Evolutionary conservation across 2,329 filamentous ascomycete genomes (phyloP).

Genomic region (Diaporthe sp.): DNA sequence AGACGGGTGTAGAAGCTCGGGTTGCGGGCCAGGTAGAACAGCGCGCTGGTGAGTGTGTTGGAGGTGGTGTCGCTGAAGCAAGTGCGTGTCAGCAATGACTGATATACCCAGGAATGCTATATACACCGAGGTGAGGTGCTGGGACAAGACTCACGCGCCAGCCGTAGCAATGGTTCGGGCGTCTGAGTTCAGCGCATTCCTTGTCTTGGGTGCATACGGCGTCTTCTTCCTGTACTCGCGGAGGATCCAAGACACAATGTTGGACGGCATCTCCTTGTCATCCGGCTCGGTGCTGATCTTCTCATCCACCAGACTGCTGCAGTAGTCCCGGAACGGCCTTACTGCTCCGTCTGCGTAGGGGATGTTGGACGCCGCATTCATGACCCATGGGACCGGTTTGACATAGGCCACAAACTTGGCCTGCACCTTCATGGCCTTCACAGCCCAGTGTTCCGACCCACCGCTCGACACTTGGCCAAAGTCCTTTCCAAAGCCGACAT

Average conservation of each 20-base stretch:
- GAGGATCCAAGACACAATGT: conserved; percentile 6
- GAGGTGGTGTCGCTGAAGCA: conserved; percentile 12
- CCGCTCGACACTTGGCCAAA: conserved; percentile 5
- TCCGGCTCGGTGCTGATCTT: background rate
- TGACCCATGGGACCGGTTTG: conserved; percentile 5
- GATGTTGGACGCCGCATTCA: conserved; percentile 6
- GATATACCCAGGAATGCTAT: too few species aligned
- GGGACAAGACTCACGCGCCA: conserved; percentile 5
- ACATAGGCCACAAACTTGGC: background rate
- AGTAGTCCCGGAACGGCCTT: conserved; percentile 11
- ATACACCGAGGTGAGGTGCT: too few species aligned
- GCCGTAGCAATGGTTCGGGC: background rate
- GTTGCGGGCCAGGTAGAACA: conserved; percentile 21
- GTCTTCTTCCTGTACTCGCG: conserved; percentile 9
- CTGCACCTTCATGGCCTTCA: background rate
- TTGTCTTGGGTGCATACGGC: background rate
- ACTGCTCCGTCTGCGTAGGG: background rate
- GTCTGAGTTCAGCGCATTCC: conserved; percentile 1
- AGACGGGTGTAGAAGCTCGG: conserved; percentile 5
- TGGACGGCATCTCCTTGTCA: conserved; percentile 10
- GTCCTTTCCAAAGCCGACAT: conserved; percentile 16
- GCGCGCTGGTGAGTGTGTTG: background rate
- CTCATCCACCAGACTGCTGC: conserved; percentile 17
- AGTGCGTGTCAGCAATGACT: background rate
- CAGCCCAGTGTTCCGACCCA: conserved; percentile 8